Conservation (phyloP, 2,329 filamentous ascomycete genomes). For the Calonectria hongkongensis region DNA sequence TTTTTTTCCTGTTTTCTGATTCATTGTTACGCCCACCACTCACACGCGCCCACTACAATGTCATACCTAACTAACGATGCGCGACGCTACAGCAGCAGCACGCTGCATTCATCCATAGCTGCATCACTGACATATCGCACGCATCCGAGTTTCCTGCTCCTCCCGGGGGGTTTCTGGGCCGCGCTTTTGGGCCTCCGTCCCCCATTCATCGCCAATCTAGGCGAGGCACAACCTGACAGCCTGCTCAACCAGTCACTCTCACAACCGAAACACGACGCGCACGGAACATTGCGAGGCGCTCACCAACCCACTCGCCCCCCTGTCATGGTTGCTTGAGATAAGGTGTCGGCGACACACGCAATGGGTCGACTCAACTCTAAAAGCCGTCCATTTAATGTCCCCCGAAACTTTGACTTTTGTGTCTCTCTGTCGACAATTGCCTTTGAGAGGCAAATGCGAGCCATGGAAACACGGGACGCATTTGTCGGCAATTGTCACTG, state of each 20-base stretch:
- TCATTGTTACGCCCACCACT: conserved; percentile 41
- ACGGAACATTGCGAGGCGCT: conserved; percentile 36
- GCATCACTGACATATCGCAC: conserved; percentile 35
- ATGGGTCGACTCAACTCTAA: conserved; percentile 53
- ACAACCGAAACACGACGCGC: conserved; percentile 29
- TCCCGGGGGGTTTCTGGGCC: conserved; percentile 5
- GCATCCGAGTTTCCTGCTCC: conserved; percentile 16
- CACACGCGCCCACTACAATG: conserved; percentile 34
- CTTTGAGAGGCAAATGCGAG: conserved; percentile 34
- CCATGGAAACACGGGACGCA: conserved; percentile 23
- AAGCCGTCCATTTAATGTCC: conserved; percentile 33
- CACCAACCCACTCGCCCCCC: conserved; percentile 33
- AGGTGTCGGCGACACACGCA: conserved; percentile 47
- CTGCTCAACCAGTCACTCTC: conserved; percentile 7
- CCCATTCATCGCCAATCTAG: not conserved
- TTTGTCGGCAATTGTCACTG: conserved; percentile 17
- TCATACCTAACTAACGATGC: conserved; percentile 28
- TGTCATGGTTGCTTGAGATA: conserved; percentile 50
- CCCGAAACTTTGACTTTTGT: conserved; percentile 40
- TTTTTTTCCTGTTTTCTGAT: conserved; percentile 38
- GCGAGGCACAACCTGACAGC: not conserved
- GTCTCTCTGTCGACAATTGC: conserved; percentile 30
- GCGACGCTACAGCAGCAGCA: conserved; percentile 19
- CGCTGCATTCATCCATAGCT: conserved; percentile 18
- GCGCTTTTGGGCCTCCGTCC: not conserved